Evolutionary conservation across 768 basidiomycete genomes (phyloP), one percentile per base, ranked within the genome.

Genomic region (Amyloporia xantha): DNA sequence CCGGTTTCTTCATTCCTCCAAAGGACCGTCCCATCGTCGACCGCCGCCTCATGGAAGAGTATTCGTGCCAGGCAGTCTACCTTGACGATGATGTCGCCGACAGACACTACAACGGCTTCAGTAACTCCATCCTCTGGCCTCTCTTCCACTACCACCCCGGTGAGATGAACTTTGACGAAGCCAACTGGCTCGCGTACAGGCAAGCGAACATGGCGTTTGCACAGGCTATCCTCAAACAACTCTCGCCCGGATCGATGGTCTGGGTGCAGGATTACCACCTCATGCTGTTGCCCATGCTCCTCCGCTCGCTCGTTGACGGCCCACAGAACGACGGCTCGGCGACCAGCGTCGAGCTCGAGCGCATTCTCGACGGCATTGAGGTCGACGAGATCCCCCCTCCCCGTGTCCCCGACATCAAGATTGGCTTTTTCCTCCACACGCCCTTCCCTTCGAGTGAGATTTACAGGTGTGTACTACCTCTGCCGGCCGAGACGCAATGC

Each of bases 81-180:
- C 84, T 99, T 58, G 88, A 93, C 53, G 95, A 97, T 64, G 95
- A 98, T 61, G 81, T 99, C 55, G 95, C 96, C n/a, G 96, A 99
- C 67, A 80, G 86, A 45, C 94, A 98, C 68, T 99, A 91, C 71
- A 94, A 94, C 64, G 91, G 96, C 48, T 98, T 99, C 77, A 95
- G 94, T 59, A 99, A 99, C 72, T 96, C 94, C 47, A 98, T 99
- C 69, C 82, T 99, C 44, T 99, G 96, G 96, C 96, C 96, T 2
- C 75, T 99, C 41, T 97, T 99, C 77, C 96, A 99, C 66, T 99
- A 97, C 69, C 95, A 98, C 66, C 96, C 96, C 6, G 95, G 95
- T 55, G 96, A 98, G 71, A 98, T 99, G 93, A 95, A 92, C 69
- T 99, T 99, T 62, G 95, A 97, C 67, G 92, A 96, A 71, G 90